These are phyloP conservation scores for Boletellus sp. DNA, from an alignment of 768 basidiomycete genomes.

Conservation along the genomic window DNA sequence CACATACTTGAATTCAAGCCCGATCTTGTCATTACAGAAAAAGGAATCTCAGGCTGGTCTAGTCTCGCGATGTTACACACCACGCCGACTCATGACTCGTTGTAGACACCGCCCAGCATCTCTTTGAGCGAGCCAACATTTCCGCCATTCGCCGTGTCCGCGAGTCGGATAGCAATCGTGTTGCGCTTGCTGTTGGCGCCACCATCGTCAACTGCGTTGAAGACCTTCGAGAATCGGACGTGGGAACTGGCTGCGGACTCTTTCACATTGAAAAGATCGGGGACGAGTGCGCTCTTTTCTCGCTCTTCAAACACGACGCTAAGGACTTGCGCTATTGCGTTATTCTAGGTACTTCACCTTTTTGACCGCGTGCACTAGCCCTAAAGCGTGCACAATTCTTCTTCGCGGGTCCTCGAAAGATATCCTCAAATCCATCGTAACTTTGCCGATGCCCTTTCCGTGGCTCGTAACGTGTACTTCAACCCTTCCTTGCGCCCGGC, in stretches of 20 bases:
- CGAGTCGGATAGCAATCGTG: conserved; percentile 98
- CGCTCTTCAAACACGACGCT: neutral
- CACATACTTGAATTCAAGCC: conserved; percentile 91
- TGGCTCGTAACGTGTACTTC: conserved; percentile 95
- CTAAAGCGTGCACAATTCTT: conserved; percentile 97
- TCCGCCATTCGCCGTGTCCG: conserved; percentile 96
- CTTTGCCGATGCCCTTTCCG: conserved; percentile 95
- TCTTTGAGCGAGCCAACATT: conserved; percentile 81
- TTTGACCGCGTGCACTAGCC: conserved; percentile 83
- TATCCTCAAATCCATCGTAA: conserved; percentile 97
- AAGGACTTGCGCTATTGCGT: neutral
- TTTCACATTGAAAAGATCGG: conserved; percentile 97
- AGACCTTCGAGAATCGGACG: conserved; percentile 86
- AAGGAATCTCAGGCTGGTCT: conserved; percentile 86
- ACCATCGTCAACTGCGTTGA: conserved; percentile 97
- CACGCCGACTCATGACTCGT: neutral
- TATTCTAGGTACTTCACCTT: conserved; percentile 91
- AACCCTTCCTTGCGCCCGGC: conserved; percentile 93
- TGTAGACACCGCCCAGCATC: conserved; percentile 87
- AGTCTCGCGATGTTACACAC: neutral
- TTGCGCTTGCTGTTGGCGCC: conserved; percentile 91
- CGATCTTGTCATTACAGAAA: conserved; percentile 93
- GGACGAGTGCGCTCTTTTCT: conserved; percentile 61
- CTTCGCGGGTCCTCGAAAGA: conserved; percentile 98
- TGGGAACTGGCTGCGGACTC: conserved; percentile 92